Base-by-base conservation (phyloP, 1,139 yeast genomes). In the Suhomyces wounanorum region DNA sequence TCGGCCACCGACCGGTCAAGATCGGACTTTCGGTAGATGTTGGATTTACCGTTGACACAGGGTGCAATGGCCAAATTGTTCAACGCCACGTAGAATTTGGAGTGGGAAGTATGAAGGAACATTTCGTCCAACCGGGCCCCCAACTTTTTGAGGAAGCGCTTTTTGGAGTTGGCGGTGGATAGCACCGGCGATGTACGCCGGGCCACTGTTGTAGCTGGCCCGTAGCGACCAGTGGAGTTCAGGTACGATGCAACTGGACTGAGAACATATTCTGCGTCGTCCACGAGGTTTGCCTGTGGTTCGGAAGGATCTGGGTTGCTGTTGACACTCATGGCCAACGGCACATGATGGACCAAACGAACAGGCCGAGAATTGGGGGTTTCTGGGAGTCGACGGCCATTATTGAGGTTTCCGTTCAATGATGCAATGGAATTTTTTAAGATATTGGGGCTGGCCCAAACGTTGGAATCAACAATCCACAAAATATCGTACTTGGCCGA, bases 11-110 rank as follows among this genome's bases (percentile, higher is more conserved):
- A 85, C 21, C 57, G 59, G 65, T 89, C 95, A 40, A 90, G 68
- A 50, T 83, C 89, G 1, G 89, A 81, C 44, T 83, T 76, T 18
- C 95, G 74, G 65, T 88, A 90, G 45, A 90, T 62, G 64, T 90
- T 90, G 21, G 96, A 87, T 65, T 91, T 90, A n/a, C 97, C 97
- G 74, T 88, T 90, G 46, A 90, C 96, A 69, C 97, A 90, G 0
- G 97, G 96, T 0, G 96, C 96, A 21, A 89, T 70, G n/a, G 86
- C 82, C 14, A 87, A 69, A 54, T 84, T 81, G 65, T 90, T 90
- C 61, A 90, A 82, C 35, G 89, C 84, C 7, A 86, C 82, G 66
- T 90, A 90, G 65, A 90, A 89, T 68, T 89, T 89, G 51, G 92
- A 83, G 68, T 90, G 97, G 1, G 96, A 83, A 0, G 96, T 86